A percentile compares a stretch with the other conserved stretches of the same genome.
Evolutionary conservation across 2,329 filamentous ascomycete genomes (phyloP).

Genomic region (Colletotrichum tropicicola): DNA sequence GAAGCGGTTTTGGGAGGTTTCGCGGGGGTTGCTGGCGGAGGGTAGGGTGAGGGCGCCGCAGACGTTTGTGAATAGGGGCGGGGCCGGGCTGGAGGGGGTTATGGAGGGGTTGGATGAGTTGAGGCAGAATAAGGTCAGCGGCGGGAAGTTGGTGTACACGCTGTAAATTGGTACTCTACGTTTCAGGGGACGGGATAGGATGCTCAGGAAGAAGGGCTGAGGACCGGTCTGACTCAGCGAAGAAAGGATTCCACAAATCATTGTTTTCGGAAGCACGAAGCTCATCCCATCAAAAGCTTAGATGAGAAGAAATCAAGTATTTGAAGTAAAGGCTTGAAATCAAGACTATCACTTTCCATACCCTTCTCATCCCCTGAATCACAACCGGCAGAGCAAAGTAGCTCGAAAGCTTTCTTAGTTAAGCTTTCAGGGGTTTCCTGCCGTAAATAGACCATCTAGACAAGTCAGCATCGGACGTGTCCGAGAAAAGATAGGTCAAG

Average conservation of each 20-base stretch:
- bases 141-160: conserved; percentile 16
- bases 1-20: conserved; percentile 45
- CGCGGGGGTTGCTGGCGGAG: conserved; percentile 40
- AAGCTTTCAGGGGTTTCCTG: background rate
- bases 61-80: conserved; percentile 38
- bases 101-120: conserved; percentile 25
- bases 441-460: background rate
- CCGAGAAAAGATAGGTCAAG: background rate
- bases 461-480: background rate
- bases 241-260: too few relatives aligned
- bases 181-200: background rate
- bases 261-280: too few relatives aligned
- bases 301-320: too few relatives aligned
- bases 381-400: too few relatives aligned
- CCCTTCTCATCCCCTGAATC: too few relatives aligned
- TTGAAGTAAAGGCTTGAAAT: too few relatives aligned
- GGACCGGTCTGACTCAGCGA: too few relatives aligned
- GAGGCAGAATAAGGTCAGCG: conserved; percentile 28
- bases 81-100: conserved; percentile 42
- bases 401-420: background rate
- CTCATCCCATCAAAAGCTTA: too few relatives aligned
- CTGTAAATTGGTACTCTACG: background rate
- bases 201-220: too few relatives aligned
- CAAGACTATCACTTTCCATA: too few relatives aligned
- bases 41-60: conserved; percentile 45